Evolutionary conservation across 2,329 filamentous ascomycete species (phyloP).

Genomic region (Fusarium duplospermum): DNA sequence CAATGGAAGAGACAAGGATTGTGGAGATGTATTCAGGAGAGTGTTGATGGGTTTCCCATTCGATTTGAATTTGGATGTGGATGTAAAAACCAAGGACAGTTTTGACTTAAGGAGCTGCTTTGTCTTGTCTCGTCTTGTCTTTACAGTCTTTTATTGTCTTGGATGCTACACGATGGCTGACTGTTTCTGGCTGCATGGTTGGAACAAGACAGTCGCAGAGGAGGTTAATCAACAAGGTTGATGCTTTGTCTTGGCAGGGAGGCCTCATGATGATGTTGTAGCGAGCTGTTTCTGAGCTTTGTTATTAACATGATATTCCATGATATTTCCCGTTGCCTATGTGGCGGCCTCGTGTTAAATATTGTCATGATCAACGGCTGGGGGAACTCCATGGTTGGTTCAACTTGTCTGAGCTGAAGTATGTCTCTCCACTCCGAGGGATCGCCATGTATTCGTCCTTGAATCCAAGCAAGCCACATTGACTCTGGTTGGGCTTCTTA

Average conservation of each 20-base stretch:
- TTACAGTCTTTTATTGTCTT: not conserved
- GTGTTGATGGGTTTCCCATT: not conserved
- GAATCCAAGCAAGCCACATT: not conserved
- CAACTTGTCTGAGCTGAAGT: not conserved
- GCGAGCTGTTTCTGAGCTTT: not conserved
- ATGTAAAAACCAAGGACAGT: not conserved
- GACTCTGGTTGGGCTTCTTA: not conserved
- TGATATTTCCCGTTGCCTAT: not conserved
- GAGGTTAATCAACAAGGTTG: not conserved
- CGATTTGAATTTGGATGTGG: not conserved
- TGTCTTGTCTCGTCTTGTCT: not conserved
- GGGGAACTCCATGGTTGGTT: not conserved
- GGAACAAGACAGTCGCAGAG: not conserved
- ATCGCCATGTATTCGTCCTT: not conserved
- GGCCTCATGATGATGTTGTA: not conserved
- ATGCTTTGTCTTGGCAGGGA: not conserved
- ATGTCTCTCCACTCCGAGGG: not conserved
- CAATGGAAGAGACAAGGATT: constrained; percentile 17
- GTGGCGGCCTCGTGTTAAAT: not conserved
- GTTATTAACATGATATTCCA: not conserved
- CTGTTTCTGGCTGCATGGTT: not conserved
- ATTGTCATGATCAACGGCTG: not conserved
- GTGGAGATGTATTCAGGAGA: not conserved
- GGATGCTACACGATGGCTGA: not conserved
- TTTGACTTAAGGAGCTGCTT: not conserved